phyloP scores from a whole-genome alignment of 192 early-diverging fungal species.

The Coemansia sp. region DNA sequence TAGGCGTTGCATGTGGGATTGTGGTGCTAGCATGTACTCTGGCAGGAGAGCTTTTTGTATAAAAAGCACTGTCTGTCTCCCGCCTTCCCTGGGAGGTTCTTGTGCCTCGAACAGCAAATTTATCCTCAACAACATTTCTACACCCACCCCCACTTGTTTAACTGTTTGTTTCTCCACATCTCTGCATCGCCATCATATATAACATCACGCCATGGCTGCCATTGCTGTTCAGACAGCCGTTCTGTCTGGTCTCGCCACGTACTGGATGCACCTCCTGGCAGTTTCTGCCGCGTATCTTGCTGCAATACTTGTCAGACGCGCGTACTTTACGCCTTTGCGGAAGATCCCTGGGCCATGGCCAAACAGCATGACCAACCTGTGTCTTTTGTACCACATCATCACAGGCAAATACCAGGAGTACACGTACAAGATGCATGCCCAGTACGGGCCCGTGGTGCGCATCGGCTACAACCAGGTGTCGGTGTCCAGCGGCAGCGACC shows the following conservation, averaged over 20 bases:
- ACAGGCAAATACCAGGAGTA: conserved; percentile 34
- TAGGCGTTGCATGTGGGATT: too few relatives aligned
- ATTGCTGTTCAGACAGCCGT: background rate
- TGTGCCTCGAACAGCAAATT: too few relatives aligned
- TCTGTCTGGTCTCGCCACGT: background rate
- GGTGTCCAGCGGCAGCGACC: conserved; percentile 16
- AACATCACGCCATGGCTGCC: background rate
- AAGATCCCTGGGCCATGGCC: conserved; percentile 31
- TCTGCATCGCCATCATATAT: too few relatives aligned
- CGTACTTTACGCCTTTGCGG: conserved; percentile 18
- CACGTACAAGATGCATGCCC: conserved; percentile 15
- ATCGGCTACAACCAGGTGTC: conserved; percentile 38
- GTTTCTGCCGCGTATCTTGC: background rate
- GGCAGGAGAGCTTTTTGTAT: too few relatives aligned
- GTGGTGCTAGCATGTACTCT: too few relatives aligned
- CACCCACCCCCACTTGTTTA: too few relatives aligned
- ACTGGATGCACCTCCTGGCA: background rate
- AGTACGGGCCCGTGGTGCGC: conserved; percentile 50
- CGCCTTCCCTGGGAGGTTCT: too few relatives aligned
- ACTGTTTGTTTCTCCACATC: too few relatives aligned
- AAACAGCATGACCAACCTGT: conserved; percentile 34
- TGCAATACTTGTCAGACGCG: background rate
- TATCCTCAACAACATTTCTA: too few relatives aligned
- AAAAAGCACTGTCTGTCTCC: too few relatives aligned
- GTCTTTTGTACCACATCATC: conserved; percentile 15